Evolutionary conservation across 208 protist genomes (phyloP), one percentile per base, ranked within the genome.

Genomic region (Trypanosoma congolense): DNA sequence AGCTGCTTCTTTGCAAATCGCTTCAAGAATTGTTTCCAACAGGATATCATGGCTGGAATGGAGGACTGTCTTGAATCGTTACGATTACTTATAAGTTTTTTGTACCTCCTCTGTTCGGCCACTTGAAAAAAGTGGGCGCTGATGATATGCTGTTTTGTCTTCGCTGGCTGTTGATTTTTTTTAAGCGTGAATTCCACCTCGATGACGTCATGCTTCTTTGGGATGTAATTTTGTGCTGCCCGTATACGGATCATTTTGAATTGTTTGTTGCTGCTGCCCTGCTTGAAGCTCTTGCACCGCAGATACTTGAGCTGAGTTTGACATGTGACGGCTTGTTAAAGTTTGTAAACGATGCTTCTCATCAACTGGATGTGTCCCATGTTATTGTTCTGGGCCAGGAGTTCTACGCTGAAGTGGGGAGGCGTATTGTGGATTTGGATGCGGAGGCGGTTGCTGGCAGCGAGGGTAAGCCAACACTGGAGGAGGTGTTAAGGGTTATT

Each of bases 101-200:
- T 57, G 45, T 82, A 19, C 76, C 73, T 12, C 42, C 58, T 21
- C 71, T 94, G 4, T 87, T 90, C 60, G 43, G 19, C 2, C 75
- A 92, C 40, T 66, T 95, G 25, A 22, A 51, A 16, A 58, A 25
- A 30, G 25, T 56, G 12, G 42, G 73, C 18, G 69, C 69, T 35
- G 59, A 80, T 25, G 86, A 92, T 43, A 88, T 94, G 67, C 76
- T 58, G 18, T 93, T 95, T 48, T 94, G 85, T 60, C 91, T 96
- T 61, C 77, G 89, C 29, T 96, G 89, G 83, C 29, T 95, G 4
- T 61, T 96, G 16, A 77, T 93, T 44, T 49, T 66, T 24, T 96
- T 91, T 69, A 95, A 96, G 62, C 67, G 89, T 25, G 89, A 94
- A 61, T 84, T 93, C 26, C 42, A 61, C n/a, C 30, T 87, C 19